Evolutionary conservation across 2,329 filamentous ascomycete genomes (phyloP).

Genomic region (Graphiopsis chlorocephala): DNA sequence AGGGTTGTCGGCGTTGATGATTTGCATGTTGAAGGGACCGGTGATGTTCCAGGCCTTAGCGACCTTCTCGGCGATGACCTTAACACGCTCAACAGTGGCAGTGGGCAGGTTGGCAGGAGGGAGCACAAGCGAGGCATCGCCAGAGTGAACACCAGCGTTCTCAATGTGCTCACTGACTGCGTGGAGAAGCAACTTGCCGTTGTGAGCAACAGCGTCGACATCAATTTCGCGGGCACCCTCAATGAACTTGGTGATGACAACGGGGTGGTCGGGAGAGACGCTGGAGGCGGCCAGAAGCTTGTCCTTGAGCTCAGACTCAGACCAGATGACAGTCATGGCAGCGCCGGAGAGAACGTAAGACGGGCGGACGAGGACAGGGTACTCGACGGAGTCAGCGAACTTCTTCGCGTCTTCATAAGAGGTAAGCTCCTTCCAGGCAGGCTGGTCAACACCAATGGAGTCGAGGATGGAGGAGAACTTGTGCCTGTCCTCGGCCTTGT

Average conservation of each 20-base stretch:
- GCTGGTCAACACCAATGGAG: constrained; percentile 94
- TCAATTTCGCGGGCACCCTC: constrained; percentile 96
- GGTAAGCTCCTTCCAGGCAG: constrained; percentile 95
- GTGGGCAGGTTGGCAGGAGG: constrained; percentile 79
- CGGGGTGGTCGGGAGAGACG: constrained; percentile 93
- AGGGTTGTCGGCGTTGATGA: constrained; percentile 74
- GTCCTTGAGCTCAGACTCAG: constrained; percentile 83
- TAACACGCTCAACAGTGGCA: constrained; percentile 76
- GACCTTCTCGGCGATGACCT: constrained; percentile 94
- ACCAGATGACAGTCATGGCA: constrained; percentile 95
- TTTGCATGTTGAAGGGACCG: constrained; percentile 99
- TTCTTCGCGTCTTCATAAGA: constrained; percentile 82
- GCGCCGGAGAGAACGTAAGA: constrained; percentile 95
- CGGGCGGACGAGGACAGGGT: constrained; percentile 92
- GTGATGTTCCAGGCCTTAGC: constrained; percentile 97
- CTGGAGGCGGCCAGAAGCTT: constrained; percentile 88
- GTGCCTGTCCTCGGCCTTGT: constrained; percentile 96
- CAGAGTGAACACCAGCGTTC: constrained; percentile 95
- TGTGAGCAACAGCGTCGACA: constrained; percentile 84
- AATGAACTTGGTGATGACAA: constrained; percentile 98
- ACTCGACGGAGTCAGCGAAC: constrained; percentile 81
- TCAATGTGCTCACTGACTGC: constrained; percentile 95
- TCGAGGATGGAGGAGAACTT: constrained; percentile 98
- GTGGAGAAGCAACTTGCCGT: constrained; percentile 84
- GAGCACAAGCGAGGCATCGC: constrained; percentile 90